Conservation (phyloP, 78 protist species). For the Dictyostelium brefeldianum region DNA sequence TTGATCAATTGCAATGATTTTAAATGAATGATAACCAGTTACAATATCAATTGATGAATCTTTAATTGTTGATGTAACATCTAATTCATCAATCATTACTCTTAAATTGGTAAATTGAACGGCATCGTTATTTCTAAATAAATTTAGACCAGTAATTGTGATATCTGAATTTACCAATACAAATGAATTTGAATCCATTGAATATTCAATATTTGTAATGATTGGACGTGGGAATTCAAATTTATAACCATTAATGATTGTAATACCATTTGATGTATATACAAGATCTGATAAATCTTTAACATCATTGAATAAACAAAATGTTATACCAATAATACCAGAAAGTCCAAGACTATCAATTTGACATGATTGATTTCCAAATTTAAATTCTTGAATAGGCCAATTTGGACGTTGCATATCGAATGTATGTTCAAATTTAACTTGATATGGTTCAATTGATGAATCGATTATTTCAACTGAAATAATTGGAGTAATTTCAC, state of each 20-base stretch:
- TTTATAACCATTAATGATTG: not conserved
- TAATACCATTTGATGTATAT: not conserved
- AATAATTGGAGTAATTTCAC: not conserved
- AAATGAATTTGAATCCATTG: no score
- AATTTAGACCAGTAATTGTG: not conserved
- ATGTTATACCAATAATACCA: no score
- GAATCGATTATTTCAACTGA: not conserved
- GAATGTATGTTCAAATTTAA: not conserved
- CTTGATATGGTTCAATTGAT: not conserved
- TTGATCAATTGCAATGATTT: not conserved
- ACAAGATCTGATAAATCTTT: not conserved
- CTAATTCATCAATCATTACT: not conserved
- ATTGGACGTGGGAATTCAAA: not conserved
- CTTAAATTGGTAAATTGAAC: not conserved
- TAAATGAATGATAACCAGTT: not conserved
- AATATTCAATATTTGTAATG: not conserved
- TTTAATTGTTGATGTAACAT: conserved; percentile 4
- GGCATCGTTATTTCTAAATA: not conserved
- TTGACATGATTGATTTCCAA: no score
- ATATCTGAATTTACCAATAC: not conserved
- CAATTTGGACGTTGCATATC: not conserved
- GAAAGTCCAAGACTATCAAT: no score
- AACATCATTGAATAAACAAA: not conserved
- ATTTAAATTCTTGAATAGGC: not conserved
- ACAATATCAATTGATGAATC: not conserved